Evolutionary conservation across 2,329 filamentous ascomycete species (phyloP).

Genomic region (Mycosphaerella sp.): DNA sequence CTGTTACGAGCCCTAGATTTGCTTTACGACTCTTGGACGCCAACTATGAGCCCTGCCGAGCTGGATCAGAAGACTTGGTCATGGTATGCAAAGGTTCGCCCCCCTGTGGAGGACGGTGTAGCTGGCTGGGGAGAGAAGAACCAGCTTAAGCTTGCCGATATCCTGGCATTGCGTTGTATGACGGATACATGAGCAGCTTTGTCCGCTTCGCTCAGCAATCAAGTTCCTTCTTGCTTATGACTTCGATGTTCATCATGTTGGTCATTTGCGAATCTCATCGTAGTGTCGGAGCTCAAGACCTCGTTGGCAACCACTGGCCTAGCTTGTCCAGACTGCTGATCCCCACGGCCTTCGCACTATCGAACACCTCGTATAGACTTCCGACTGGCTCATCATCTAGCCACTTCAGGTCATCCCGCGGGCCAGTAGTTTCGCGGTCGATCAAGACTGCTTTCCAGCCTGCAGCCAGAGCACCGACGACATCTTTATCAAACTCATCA

Average conservation of each 20-base stretch:
- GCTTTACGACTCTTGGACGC: constrained; percentile 66
- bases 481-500: constrained; percentile 49
- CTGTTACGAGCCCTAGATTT: constrained; percentile 66
- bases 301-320: constrained; percentile 23
- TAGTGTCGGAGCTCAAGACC: neutral
- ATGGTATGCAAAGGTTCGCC: constrained; percentile 73
- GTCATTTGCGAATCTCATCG: no score
- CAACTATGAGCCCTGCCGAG: constrained; percentile 56
- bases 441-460: constrained; percentile 45
- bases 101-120: constrained; percentile 65
- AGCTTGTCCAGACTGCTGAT: constrained; percentile 24
- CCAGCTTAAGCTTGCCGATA: constrained; percentile 57
- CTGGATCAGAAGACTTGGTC: constrained; percentile 70
- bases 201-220: no score
- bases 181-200: constrained; percentile 16
- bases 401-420: constrained; percentile 18
- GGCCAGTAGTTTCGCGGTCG: constrained; percentile 30
- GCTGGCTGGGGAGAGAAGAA: constrained; percentile 82
- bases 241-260: no score
- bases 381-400: constrained; percentile 17
- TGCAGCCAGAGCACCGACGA: constrained; percentile 42
- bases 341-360: constrained; percentile 19
- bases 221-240: no score
- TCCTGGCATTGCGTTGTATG: constrained; percentile 53
- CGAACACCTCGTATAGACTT: constrained; percentile 18